Base-by-base conservation (phyloP, 1,139 yeast genomes). In the Scheffersomyces cryptocercus region DNA sequence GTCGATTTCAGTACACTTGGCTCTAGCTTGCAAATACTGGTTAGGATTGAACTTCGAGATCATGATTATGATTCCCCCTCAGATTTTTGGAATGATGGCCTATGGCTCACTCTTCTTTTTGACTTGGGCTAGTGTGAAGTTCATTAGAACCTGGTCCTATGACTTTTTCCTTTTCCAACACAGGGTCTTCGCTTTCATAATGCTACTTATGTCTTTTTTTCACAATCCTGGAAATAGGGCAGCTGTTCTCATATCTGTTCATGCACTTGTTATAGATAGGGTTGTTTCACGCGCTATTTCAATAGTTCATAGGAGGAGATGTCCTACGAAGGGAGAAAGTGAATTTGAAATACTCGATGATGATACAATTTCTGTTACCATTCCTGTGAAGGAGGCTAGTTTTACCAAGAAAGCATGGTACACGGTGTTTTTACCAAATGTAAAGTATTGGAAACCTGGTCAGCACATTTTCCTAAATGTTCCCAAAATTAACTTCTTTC, bases 1-100 rank as follows among this genome's bases (percentile, higher is more conserved):
- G 9, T 55, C 67, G 58, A 55, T 66, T n/a, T 57, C 64, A 3
- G 50, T 65, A 10, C 79, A 74, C 51, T 49, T 69, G 38, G 57
- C 54, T 12, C 48, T 68, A 12, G 45, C 65, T 3, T 52, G 63
- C 7, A 50, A 56, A 14, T 73, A 72, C 49, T 74, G 79, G 79
- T 49, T 70, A 13, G 52, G 56, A 5, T 44, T 73, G 40, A 61
- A 67, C 14, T 68, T 72, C 46, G 49, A 54, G 26, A 53, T 68
- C 26, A 71, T 71, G 75, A 46, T 71, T 14, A 47, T 54, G 6
- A 71, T 74, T 34, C 79, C 79, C 1, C 78, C 78, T 3, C 73
- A 68, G 48, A 70, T 69, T 12, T 74, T 73, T 54, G 79, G 79
- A 6, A 66, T 70, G 55, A 72, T 73, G 42, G 71, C 77, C 0